Evolutionary conservation across 1,284 basidiomycete genomes (phyloP).

Genomic region (Pseudozyma flocculosa): DNA sequence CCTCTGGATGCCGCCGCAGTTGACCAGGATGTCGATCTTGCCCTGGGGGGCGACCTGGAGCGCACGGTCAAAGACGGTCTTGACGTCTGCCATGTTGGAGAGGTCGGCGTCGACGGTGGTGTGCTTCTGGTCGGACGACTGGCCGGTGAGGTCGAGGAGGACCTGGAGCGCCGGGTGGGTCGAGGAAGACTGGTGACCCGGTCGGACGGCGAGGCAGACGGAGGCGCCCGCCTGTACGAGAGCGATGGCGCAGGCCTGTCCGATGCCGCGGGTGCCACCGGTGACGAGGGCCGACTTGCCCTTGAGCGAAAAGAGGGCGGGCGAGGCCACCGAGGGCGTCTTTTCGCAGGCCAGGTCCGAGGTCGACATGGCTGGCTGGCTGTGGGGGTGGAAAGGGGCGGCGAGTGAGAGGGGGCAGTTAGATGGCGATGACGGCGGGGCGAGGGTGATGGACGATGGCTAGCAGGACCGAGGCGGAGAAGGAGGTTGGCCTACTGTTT

Average conservation of each 20-base stretch:
- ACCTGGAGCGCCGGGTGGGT: slow-evolving; percentile 14
- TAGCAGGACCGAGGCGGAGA: too few species aligned
- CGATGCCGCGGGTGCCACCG: slow-evolving; percentile 47
- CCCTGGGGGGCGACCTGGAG: slow-evolving; percentile 64
- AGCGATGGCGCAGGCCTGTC: slow-evolving; percentile 60
- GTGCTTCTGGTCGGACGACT: slow-evolving; percentile 61
- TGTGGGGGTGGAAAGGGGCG: too few species aligned
- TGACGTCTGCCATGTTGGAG: slow-evolving; percentile 69
- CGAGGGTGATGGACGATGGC: too few species aligned
- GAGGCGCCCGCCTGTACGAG: slow-evolving; percentile 69
- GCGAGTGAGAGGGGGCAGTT: too few species aligned
- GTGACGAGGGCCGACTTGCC: slow-evolving; percentile 43
- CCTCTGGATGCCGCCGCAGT: slow-evolving; percentile 87
- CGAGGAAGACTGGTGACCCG: slow-evolving; percentile 6
- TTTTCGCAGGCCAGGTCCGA: too few species aligned
- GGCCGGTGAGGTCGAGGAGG: slow-evolving; percentile 23
- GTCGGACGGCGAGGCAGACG: slow-evolving; percentile 68
- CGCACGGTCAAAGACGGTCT: slow-evolving; percentile 66
- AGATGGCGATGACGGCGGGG: too few species aligned
- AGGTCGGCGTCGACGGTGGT: slow-evolving; percentile 75
- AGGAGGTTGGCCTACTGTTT: too few species aligned
- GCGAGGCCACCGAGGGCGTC: slow-evolving; percentile 18
- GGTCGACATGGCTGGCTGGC: too few species aligned
- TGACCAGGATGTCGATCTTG: slow-evolving; percentile 80
- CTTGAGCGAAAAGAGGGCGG: slow-evolving; percentile 31